These are phyloP conservation scores for Rosa rugosa DNA, from an alignment of 306 rosid genomes.

Conservation along the genomic window DNA sequence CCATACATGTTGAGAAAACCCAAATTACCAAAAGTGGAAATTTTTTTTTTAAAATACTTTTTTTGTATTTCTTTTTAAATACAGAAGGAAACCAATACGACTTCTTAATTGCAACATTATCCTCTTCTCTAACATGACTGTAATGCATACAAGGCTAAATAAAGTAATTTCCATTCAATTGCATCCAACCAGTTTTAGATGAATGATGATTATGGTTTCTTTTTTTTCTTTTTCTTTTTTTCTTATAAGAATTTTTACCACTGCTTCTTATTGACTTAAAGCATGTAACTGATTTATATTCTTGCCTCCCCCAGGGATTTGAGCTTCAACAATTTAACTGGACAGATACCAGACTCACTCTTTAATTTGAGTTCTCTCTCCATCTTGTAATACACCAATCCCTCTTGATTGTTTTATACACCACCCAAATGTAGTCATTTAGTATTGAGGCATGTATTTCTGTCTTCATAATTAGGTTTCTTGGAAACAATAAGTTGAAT, in stretches of 20 bases:
- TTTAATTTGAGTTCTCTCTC: conserved; percentile 61
- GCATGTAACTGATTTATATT: too few relatives aligned
- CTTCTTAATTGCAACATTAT: background rate
- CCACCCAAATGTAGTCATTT: background rate
- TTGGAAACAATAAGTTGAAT: conserved; percentile 74
- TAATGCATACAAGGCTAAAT: background rate
- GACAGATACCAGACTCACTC: conserved; percentile 43
- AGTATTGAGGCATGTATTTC: conserved; percentile 12
- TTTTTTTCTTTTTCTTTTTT: too few relatives aligned
- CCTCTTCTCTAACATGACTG: background rate
- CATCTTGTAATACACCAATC: conserved; percentile 48
- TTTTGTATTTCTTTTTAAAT: background rate
- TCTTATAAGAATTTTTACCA: too few relatives aligned
- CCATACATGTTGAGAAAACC: background rate
- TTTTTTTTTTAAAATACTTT: background rate
- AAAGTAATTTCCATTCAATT: background rate
- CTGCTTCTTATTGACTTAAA: too few relatives aligned
- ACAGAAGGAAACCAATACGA: background rate
- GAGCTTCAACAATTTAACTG: too few relatives aligned
- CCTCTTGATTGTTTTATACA: conserved; percentile 9
- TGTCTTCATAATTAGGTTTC: conserved; percentile 46
- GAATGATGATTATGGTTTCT: too few relatives aligned
- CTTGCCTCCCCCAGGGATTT: too few relatives aligned
- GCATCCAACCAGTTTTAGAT: background rate
- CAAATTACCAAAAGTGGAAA: background rate